Conservation (phyloP, 371 early-diverging fungal genomes). For the Mortierella sp. region DNA sequence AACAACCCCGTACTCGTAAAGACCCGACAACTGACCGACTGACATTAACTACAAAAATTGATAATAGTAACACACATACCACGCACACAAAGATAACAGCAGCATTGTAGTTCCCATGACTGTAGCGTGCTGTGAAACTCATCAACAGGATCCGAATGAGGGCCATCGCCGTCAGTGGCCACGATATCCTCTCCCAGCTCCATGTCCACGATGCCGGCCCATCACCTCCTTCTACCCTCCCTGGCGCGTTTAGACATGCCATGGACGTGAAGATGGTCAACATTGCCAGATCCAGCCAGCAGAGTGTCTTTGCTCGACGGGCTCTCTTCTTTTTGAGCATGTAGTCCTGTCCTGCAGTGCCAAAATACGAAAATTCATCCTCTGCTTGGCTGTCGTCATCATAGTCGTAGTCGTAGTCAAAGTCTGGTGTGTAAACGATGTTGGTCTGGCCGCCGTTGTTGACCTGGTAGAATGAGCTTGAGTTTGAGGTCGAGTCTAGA, state of each 20-base stretch:
- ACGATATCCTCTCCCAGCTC: slow-evolving; percentile 25
- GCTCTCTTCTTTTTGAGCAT: slow-evolving; percentile 47
- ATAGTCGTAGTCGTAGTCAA: slow-evolving; percentile 4
- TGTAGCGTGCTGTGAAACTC: slow-evolving; percentile 42
- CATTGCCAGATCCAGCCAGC: slow-evolving; percentile 18
- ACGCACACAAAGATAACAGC: slow-evolving; percentile 46
- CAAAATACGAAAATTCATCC: slow-evolving; percentile 43
- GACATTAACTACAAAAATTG: too few species aligned
- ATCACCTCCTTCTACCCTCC: slow-evolving; percentile 1
- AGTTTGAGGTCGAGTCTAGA: slow-evolving; percentile 21
- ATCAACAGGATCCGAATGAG: slow-evolving; percentile 23
- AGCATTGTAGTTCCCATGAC: slow-evolving; percentile 49
- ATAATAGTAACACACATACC: slow-evolving; percentile 19
- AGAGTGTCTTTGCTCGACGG: slow-evolving; percentile 10
- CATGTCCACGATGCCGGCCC: slow-evolving; percentile 13
- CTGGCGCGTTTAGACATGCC: slow-evolving; percentile 4
- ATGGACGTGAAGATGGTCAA: slow-evolving; percentile 13
- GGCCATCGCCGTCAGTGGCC: slow-evolving; percentile 28
- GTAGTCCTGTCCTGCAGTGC: slow-evolving; percentile 47
- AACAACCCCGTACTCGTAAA: too few species aligned
- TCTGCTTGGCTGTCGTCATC: not conserved
- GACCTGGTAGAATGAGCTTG: slow-evolving; percentile 41
- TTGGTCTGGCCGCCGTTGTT: slow-evolving; percentile 9
- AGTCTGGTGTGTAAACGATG: not conserved
- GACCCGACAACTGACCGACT: too few species aligned